phyloP scores from a whole-genome alignment of 2,329 filamentous ascomycete genomes.

The Clarireedia hainanense region DNA sequence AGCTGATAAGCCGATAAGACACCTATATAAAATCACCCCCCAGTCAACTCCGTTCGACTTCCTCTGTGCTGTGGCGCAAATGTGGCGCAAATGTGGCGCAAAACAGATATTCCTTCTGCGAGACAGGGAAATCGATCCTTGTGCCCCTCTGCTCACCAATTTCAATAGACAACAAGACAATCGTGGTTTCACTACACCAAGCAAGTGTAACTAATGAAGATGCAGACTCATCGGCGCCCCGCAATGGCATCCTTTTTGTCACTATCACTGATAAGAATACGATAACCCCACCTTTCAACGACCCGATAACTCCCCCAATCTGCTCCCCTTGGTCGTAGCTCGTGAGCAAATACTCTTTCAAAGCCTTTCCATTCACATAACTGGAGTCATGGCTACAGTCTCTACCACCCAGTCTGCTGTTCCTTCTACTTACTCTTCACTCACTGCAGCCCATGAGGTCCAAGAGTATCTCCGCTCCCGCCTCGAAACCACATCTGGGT shows the following conservation, averaged over 20 bases:
- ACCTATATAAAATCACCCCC: too few relatives aligned
- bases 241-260: background rate
- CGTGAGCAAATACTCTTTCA: background rate
- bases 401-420: background rate
- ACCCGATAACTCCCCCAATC: background rate
- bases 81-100: too few relatives aligned
- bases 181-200: too few relatives aligned
- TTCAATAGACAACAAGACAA: too few relatives aligned
- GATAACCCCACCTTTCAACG: background rate
- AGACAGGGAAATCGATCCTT: too few relatives aligned
- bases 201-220: too few relatives aligned
- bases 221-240: background rate
- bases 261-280: background rate
- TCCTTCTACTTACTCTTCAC: background rate
- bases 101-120: too few relatives aligned
- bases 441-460: constrained; percentile 21
- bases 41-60: too few relatives aligned
- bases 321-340: background rate
- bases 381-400: background rate
- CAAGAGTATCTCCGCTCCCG: constrained; percentile 23
- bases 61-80: too few relatives aligned
- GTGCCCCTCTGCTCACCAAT: too few relatives aligned
- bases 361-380: background rate
- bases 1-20: too few relatives aligned
- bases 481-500: constrained; percentile 13